Evolutionary conservation across 805 yeast species (phyloP).

Genomic region (Dipodascopsis uninucleata): DNA sequence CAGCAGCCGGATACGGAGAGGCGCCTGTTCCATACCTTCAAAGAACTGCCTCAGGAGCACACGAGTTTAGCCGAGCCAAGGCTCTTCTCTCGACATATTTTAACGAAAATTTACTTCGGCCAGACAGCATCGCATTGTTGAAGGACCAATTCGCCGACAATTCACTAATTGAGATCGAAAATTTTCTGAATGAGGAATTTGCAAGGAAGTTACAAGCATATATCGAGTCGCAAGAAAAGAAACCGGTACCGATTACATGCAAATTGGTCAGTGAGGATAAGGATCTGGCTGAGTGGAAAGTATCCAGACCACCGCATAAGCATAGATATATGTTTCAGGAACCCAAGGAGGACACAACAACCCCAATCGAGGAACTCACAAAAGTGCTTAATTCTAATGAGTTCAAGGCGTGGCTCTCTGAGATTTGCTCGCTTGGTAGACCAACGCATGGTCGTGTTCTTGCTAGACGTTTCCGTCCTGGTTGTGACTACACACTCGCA

Average conservation of each 20-base stretch:
- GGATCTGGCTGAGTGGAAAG: slow-evolving; percentile 75
- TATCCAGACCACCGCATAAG: slow-evolving; percentile 92
- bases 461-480: slow-evolving; percentile 89
- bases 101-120: slow-evolving; percentile 49
- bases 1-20: slow-evolving; percentile 44
- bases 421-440: slow-evolving; percentile 54
- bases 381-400: slow-evolving; percentile 35
- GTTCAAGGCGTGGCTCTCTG: slow-evolving; percentile 66
- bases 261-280: slow-evolving; percentile 45
- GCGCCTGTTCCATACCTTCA: slow-evolving; percentile 52
- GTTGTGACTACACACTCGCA: slow-evolving; percentile 88
- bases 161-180: slow-evolving; percentile 63
- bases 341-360: slow-evolving; percentile 44
- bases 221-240: slow-evolving; percentile 51
- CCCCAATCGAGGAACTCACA: slow-evolving; percentile 13
- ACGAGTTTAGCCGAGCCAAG: slow-evolving; percentile 38
- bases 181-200: slow-evolving; percentile 57
- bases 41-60: slow-evolving; percentile 81
- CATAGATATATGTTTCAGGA: slow-evolving; percentile 82
- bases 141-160: slow-evolving; percentile 57
- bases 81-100: slow-evolving; percentile 52
- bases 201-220: slow-evolving; percentile 46
- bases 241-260: slow-evolving; percentile 8
- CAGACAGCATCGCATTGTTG: slow-evolving; percentile 42
- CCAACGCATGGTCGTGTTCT: slow-evolving; percentile 65